Evolutionary conservation across 257 asterid genomes (phyloP).

Genomic region (Jasminum sambac): DNA sequence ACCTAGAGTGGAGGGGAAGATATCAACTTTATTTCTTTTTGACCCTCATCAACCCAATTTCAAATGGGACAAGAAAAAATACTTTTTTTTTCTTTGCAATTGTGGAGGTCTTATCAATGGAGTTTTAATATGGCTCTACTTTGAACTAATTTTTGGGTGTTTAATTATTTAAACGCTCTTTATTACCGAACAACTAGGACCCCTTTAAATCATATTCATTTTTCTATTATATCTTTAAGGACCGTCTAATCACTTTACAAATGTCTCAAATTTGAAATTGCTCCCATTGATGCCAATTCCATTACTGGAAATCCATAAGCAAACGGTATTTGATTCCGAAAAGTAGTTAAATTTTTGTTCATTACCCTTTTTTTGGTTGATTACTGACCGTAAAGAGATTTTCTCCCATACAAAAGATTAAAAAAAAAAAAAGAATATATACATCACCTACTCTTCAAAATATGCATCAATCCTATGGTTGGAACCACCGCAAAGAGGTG

Average conservation of each 20-base stretch:
- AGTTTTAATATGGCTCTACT: constrained; percentile 15
- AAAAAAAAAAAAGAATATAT: no score
- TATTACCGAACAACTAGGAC: constrained; percentile 31
- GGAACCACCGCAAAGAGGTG: no score
- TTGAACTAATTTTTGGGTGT: constrained; percentile 16
- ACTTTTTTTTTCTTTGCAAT: background rate
- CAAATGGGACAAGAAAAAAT: constrained; percentile 24
- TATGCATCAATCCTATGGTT: no score
- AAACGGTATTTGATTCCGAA: no score
- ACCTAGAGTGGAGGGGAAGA: constrained; percentile 52
- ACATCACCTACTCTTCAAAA: no score
- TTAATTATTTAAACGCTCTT: background rate
- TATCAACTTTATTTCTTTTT: constrained; percentile 42
- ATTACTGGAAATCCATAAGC: background rate
- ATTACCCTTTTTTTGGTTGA: no score
- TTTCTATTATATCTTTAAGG: background rate
- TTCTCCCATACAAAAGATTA: no score
- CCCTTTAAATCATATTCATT: constrained; percentile 6
- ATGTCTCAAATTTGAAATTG: background rate
- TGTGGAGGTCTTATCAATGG: constrained; percentile 17
- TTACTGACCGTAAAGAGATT: no score
- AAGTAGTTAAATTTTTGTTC: background rate
- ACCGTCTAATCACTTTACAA: constrained; percentile 17
- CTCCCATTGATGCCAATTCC: constrained; percentile 12
- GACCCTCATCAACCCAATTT: constrained; percentile 14